Evolutionary conservation across 768 basidiomycete species (phyloP).

Genomic region (Psilocybe cyanescens): DNA sequence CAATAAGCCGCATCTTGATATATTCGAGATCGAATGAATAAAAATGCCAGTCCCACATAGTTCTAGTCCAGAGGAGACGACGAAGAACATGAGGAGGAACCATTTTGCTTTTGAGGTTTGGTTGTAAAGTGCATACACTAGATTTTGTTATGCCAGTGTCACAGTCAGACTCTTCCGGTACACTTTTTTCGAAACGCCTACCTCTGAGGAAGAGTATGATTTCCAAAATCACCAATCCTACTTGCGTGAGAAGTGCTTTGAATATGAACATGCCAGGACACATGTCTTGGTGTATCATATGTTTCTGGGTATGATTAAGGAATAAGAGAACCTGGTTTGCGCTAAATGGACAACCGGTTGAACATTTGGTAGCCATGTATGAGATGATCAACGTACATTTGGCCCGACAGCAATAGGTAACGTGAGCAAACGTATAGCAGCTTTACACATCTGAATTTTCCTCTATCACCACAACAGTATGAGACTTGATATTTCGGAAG

Average conservation of each 20-base stretch:
- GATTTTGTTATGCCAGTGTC: not conserved
- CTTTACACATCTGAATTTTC: constrained; percentile 13
- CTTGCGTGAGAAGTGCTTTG: constrained; percentile 15
- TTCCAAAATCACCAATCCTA: constrained; percentile 21
- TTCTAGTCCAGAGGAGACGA: constrained; percentile 12
- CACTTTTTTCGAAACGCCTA: not conserved
- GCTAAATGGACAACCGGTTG: constrained; percentile 1
- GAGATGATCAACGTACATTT: constrained; percentile 19
- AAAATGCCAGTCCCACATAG: constrained; percentile 10
- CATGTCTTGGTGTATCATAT: not conserved
- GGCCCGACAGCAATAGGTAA: constrained; percentile 20
- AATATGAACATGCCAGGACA: constrained; percentile 13
- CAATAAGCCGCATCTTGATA: constrained; percentile 6
- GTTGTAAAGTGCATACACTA: constrained; percentile 26
- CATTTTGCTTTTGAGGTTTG: constrained; percentile 12
- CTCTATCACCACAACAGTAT: constrained; percentile 3
- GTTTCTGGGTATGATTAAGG: not conserved
- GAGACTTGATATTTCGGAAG: not conserved
- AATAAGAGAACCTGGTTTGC: constrained; percentile 13
- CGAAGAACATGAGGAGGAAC: constrained; percentile 10
- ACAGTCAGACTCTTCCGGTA: too few relatives aligned
- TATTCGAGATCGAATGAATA: not conserved
- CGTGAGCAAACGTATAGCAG: constrained; percentile 22
- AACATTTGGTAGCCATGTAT: not conserved
- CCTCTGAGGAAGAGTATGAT: constrained; percentile 24